Conservation (phyloP, 495 filamentous ascomycete genomes). For the Lasiosphaeria hispida region DNA sequence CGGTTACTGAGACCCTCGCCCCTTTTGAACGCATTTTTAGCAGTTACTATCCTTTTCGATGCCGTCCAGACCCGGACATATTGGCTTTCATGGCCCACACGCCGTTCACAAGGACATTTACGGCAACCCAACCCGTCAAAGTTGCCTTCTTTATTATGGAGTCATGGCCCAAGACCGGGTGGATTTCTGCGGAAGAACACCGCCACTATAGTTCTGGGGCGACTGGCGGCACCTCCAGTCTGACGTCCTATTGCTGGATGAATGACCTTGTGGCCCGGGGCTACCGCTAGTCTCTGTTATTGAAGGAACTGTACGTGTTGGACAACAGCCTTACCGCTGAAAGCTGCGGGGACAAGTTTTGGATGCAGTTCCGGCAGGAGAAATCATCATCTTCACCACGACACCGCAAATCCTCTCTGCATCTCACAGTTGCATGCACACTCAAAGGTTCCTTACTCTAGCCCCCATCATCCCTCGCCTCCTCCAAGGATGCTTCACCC, state of each 20-base stretch:
- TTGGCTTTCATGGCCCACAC: background rate
- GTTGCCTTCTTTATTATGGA: background rate
- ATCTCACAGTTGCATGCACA: background rate
- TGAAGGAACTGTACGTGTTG: slow-evolving; percentile 48
- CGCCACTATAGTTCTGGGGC: slow-evolving; percentile 50
- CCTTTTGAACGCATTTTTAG: background rate
- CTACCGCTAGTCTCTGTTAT: slow-evolving; percentile 38
- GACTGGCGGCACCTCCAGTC: slow-evolving; percentile 51
- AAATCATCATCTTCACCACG: background rate
- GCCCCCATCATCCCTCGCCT: slow-evolving; percentile 39
- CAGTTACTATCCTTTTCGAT: background rate
- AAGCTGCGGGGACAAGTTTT: background rate
- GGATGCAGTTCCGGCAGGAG: background rate
- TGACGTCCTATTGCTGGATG: slow-evolving; percentile 58
- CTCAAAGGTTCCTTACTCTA: slow-evolving; percentile 25
- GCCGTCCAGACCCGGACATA: background rate
- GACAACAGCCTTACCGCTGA: slow-evolving; percentile 47
- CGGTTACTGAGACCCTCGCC: background rate
- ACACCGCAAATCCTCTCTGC: background rate
- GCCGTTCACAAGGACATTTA: background rate
- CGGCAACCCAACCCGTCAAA: background rate
- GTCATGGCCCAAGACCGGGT: background rate
- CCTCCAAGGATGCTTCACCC: slow-evolving; percentile 14
- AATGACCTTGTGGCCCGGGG: slow-evolving; percentile 53
- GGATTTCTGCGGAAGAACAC: background rate